Evolutionary conservation across 1,284 basidiomycete species (phyloP), one percentile per base, ranked within the genome.

Genomic region (Psilocybe mexicana): DNA sequence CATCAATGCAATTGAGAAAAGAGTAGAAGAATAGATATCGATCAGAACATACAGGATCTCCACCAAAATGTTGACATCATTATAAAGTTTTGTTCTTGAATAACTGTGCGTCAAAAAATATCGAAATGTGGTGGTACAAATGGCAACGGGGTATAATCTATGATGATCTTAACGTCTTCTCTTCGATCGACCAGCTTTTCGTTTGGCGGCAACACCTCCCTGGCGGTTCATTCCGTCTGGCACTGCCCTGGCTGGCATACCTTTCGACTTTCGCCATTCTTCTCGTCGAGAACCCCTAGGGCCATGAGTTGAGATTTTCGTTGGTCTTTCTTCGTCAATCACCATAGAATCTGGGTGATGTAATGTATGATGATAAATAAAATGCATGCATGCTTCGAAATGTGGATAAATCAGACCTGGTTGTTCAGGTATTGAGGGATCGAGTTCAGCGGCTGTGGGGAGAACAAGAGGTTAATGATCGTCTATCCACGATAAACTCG

Each of bases 181-280:
- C 60, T 87, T 81, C 26, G 88, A 80, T 33, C 86, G 80, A 24
- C 90, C 90, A 38, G 88, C 76, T 69, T 84, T 88, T 61, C 84
- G 77, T 57, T 79, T 75, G 43, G 81, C 86, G 33, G 81, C 81
- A 26, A 84, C 57, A 11, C 73, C 74, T 38, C 88, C 89, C 68
- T 91, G 86, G 43, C 84, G 78, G 67, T 90, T 91, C 78, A 87
- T 82, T 26, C 80, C 82, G 43, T 71, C 76, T 10, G 77, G 69
- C 61, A 76, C 78, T 6, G 82, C 76, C 56, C 81, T 72, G 26
- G 84, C 72, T 7, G 76, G 65, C 71, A 90, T 67, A 45, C 90
- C 90, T 67, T 91, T 92, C 40, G 90, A 87, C 58, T 73, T 72
- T 65, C 90, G 78, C 90, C 90, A 92, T 63, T 85, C 79, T 65